Evolutionary conservation across 805 yeast species (phyloP), one percentile per base, ranked within the genome.

Genomic region (Starmerella roubikii): DNA sequence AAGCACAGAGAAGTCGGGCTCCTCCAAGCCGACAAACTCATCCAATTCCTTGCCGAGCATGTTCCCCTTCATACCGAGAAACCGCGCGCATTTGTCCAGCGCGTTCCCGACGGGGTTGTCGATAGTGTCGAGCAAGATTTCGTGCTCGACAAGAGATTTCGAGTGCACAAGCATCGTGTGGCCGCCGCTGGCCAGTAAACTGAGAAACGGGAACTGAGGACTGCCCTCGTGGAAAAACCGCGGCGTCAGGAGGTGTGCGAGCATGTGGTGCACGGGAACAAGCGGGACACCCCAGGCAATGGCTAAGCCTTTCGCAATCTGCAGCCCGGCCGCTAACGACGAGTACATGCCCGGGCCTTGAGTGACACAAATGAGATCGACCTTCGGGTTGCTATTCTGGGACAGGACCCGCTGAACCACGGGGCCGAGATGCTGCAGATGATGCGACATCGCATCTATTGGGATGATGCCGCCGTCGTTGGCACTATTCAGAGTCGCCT

Each of bases 321-420:
- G 91, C 19, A 80, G 64, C 1, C 96, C 93, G 0, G 83, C 78
- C 9, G 83, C 69, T 12, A 91, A 63, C 0, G 93, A 78, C 0
- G 96, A 95, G 8, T 76, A 71, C 95, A 91, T 84, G 0, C 98
- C 98, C 0, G 98, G 98, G 0, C 98, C 98, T 48, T 94, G 63
- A 0, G 98, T 91, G 4, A 78, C 94, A 56, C 94, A 80, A 1
- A 91, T 69, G 33, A 91, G 54, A 54, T 82, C 94, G 0, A 56
- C 50, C 64, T 58, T 34, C 51, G 59, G 46, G 10, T 44, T 23
- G 46, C 52, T 32, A 40, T 54, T 46, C 0, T 53, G 42, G 0
- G 21, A 26, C 13, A 78, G 59, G 4, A 78, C 58, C 5, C 62
- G 55, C 13, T 56, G 40, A 0, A 79, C 74, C 26, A 78, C 54